These are phyloP conservation scores for Suillus clintonianus DNA, from an alignment of 768 basidiomycete species.

Conservation along the genomic window DNA sequence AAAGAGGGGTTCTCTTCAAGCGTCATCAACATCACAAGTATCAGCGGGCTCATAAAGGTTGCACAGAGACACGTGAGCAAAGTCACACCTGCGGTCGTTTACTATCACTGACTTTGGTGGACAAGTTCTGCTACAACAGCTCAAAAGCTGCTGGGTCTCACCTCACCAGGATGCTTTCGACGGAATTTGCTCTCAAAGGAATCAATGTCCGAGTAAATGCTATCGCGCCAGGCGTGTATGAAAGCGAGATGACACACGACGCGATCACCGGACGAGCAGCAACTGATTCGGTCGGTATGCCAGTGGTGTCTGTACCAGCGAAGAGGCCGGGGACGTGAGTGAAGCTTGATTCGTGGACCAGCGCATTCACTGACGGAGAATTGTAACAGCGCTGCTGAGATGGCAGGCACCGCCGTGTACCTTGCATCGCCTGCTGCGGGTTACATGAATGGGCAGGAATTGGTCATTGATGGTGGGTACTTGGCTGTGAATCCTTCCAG, in stretches of 20 bases:
- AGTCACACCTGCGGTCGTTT: background rate
- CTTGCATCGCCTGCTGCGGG: slow-evolving; percentile 72
- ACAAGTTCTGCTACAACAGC: slow-evolving; percentile 80
- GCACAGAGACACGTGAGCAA: slow-evolving; percentile 77
- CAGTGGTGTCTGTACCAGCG: slow-evolving; percentile 62
- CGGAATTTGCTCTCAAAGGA: slow-evolving; percentile 70
- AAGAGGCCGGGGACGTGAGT: slow-evolving; percentile 68
- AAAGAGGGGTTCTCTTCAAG: slow-evolving; percentile 56
- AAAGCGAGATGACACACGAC: slow-evolving; percentile 72
- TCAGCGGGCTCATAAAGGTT: slow-evolving; percentile 70
- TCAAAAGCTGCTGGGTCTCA: slow-evolving; percentile 78
- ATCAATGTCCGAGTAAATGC: slow-evolving; percentile 73
- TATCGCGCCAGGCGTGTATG: slow-evolving; percentile 75
- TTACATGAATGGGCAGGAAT: slow-evolving; percentile 78
- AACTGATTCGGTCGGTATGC: slow-evolving; percentile 57
- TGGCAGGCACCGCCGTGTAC: slow-evolving; percentile 78
- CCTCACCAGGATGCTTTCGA: slow-evolving; percentile 74
- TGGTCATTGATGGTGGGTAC: slow-evolving; percentile 77
- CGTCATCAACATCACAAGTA: slow-evolving; percentile 78
- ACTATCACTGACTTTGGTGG: background rate
- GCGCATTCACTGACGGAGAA: slow-evolving; percentile 9
- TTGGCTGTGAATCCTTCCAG: slow-evolving; percentile 69
- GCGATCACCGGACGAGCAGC: slow-evolving; percentile 46
- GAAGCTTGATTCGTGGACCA: background rate
- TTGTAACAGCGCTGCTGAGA: slow-evolving; percentile 58